Percentiles rank a stretch among this genome's conserved stretches.
These are phyloP conservation scores for Euryodendron excelsum DNA, from an alignment of 148 eudicot species.

Conservation along the genomic window DNA sequence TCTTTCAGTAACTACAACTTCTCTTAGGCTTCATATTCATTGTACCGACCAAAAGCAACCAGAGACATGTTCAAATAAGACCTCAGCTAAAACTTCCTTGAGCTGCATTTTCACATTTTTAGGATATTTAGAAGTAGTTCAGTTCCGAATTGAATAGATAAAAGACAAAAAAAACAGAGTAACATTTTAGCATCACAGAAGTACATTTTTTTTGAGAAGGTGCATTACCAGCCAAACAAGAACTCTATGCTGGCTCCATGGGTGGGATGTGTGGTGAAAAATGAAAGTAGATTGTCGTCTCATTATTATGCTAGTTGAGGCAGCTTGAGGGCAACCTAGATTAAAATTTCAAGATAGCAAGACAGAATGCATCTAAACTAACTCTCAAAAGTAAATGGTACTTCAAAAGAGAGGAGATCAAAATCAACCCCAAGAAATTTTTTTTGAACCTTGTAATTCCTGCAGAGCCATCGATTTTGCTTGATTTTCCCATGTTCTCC, in stretches of 20 bases:
- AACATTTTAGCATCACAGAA: not conserved
- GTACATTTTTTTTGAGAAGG: not conserved
- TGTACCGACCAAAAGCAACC: not conserved
- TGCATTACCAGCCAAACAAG: constrained; percentile 75
- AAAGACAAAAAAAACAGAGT: not conserved
- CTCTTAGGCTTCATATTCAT: not conserved
- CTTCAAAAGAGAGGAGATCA: not conserved
- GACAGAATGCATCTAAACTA: not conserved
- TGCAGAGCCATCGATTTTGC: constrained; percentile 50
- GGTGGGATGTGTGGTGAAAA: constrained; percentile 51
- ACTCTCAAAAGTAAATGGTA: not conserved
- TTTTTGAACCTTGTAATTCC: constrained; percentile 31
- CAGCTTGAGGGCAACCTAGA: constrained; percentile 22
- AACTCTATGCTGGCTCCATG: constrained; percentile 67
- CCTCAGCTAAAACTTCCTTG: not conserved
- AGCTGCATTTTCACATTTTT: not conserved
- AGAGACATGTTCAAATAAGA: no score
- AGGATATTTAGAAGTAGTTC: not conserved
- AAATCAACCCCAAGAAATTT: not conserved
- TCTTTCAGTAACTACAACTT: not conserved
- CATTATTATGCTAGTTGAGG: constrained; percentile 32
- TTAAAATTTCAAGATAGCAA: not conserved
- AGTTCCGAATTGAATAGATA: not conserved
- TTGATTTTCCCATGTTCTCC: constrained; percentile 79
- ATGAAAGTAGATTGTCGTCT: constrained; percentile 54